Percentiles rank a stretch among this genome's conserved stretches.
These are phyloP conservation scores for Verticillium zaregamsianum DNA, from an alignment of 2,329 filamentous ascomycete species.

Conservation along the genomic window DNA sequence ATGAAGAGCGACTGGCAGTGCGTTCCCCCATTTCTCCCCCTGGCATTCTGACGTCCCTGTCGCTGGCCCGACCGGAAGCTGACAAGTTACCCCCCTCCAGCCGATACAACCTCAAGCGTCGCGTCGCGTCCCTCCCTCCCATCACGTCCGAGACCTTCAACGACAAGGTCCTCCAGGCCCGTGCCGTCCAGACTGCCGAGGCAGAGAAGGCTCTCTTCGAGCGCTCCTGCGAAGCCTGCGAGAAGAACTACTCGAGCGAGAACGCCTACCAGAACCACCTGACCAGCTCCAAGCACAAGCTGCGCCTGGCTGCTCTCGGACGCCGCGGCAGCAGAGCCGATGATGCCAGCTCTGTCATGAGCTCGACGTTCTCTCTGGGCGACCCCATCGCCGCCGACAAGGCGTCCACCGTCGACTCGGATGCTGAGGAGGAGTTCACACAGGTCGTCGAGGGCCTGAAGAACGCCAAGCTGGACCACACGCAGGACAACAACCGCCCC, in stretches of 20 bases:
- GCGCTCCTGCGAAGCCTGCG: constrained; percentile 74
- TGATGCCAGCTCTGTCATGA: constrained; percentile 78
- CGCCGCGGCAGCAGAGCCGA: constrained; percentile 36
- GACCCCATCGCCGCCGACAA: constrained; percentile 60
- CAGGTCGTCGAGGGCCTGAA: constrained; percentile 75
- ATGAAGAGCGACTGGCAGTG: constrained; percentile 99
- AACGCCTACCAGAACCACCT: constrained; percentile 94
- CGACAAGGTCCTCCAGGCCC: constrained; percentile 90
- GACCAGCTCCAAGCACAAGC: constrained; percentile 84
- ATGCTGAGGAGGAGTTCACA: constrained; percentile 70
- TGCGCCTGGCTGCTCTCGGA: constrained; percentile 46
- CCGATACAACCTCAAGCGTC: constrained; percentile 93
- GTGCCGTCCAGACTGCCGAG: constrained; percentile 77
- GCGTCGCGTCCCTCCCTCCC: constrained; percentile 84
- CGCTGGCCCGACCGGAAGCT: neutral
- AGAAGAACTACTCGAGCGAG: constrained; percentile 93
- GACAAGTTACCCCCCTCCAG: constrained; percentile 35
- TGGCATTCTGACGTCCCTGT: constrained; percentile 4
- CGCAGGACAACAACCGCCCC: constrained; percentile 28
- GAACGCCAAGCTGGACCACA: constrained; percentile 61
- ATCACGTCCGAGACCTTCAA: constrained; percentile 90
- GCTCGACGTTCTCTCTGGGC: constrained; percentile 86
- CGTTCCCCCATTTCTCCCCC: constrained; percentile 32
- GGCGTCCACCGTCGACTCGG: constrained; percentile 51
- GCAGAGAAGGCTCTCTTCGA: constrained; percentile 88